Evolutionary conservation across 1,284 basidiomycete species (phyloP), one percentile per base, ranked within the genome.

Genomic region (Lignosus rhinocerotis): DNA sequence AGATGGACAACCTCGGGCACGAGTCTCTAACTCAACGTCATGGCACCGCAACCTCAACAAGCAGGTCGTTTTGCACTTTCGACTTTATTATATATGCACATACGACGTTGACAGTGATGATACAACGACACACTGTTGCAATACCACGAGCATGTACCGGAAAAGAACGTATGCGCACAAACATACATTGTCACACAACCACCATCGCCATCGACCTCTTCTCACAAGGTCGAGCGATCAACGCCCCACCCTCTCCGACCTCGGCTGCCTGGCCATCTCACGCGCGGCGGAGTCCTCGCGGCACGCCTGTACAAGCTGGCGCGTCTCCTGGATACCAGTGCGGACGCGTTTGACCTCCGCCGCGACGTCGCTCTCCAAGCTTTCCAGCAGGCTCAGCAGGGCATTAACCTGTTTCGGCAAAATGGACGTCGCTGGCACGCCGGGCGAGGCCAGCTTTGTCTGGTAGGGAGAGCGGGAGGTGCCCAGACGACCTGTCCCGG

Each of bases 291-390:
- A 65, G 53, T 72, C 72, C 43, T 68, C 61, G 49, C 62, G 67
- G 60, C 69, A 74, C 32, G 67, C 68, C 36, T 64, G 56, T 19
- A 79, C 67, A 44, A 72, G 65, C 32, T 58, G 61, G 21, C 70
- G 69, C 14, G 73, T 66, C 56, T 80, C 77, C 39, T 68, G 64
- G 54, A 81, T 77, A 51, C 67, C 67, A 30, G 70, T 68, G 55
- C 71, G 70, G 30, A 78, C 72, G 39, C 76, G 76, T 48, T 72
- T 67, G 6, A 78, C 72, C 50, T 80, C 76, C 53, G 61, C 60
- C 12, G 68, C 63, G 49, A 79, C 67, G 50, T 80, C 77, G 43
- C 67, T 65, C 55, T 80, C 74, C 64, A 75, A 70, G 38, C 58
- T 58, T 45, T 78, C 75, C 34, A 78, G 69, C 17, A 77, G 67